These are phyloP conservation scores for Elymus sibiricus DNA, from an alignment of 176 grass and related monocot species.

Conservation along the genomic window DNA sequence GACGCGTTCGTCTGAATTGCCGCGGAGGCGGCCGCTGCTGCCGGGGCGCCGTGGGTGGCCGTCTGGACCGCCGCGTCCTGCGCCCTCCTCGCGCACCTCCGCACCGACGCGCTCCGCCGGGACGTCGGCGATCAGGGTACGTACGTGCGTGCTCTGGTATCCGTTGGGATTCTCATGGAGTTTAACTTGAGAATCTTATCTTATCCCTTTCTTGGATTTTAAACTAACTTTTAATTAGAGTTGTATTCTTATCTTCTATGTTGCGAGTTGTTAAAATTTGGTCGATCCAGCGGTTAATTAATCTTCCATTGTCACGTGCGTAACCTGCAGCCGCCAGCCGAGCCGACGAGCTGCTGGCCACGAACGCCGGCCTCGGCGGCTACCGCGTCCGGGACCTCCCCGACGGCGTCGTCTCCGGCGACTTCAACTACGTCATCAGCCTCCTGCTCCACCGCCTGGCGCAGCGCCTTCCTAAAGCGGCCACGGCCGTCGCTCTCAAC, in stretches of 20 bases:
- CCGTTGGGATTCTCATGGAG: neutral
- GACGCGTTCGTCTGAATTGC: conserved; percentile 67
- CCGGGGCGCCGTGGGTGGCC: conserved; percentile 33
- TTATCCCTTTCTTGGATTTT: neutral
- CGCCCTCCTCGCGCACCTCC: conserved; percentile 44
- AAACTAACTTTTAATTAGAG: neutral
- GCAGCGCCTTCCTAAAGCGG: conserved; percentile 3
- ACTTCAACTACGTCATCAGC: conserved; percentile 42
- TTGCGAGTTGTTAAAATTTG: neutral
- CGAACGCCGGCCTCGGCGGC: conserved; percentile 26
- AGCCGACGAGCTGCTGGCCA: conserved; percentile 27
- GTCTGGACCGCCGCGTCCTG: conserved; percentile 41
- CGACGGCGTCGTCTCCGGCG: conserved; percentile 44
- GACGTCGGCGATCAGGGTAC: conserved; percentile 44
- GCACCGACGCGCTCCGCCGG: conserved; percentile 41
- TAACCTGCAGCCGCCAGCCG: conserved; percentile 13
- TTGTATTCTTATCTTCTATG: neutral
- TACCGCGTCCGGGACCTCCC: conserved; percentile 54
- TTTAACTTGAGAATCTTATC: neutral
- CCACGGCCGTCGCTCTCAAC: conserved; percentile 40
- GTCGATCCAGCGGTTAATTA: neutral
- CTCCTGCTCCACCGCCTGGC: conserved; percentile 40
- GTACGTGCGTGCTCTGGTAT: neutral
- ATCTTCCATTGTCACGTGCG: neutral
- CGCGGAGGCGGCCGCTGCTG: conserved; percentile 33